Evolutionary conservation across 768 basidiomycete species (phyloP), one percentile per base, ranked within the genome.

Genomic region (Psilocybe sp.): DNA sequence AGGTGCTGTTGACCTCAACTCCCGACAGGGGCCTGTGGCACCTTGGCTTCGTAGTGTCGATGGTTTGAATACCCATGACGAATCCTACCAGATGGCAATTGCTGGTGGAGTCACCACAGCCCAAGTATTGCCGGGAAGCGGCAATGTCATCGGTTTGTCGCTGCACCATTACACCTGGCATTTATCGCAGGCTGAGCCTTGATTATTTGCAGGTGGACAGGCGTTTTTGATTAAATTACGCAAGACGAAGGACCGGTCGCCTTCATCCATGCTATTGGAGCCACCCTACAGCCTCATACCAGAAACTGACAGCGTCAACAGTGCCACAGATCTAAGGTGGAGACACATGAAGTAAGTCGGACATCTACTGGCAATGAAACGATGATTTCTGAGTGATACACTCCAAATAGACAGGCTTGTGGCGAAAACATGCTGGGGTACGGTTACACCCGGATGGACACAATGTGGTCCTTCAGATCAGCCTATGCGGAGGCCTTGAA

Each of bases 101-200:
- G 79, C 94, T 3, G 93, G 93, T 10, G 95, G 95, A 12, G 85
- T 96, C 32, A 96, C 95, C 0, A 87, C 92, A 2, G 84, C 80
- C 13, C 87, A 91, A 57, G 74, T 95, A 36, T 69, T 94, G 3
- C 89, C 93, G 8, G 93, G 92, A 6, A 84, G 79, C 47, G 78
- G 65, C 20, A 88, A 90, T 67, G 82, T 80, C 36, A 88, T 92
- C 43, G 89, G 89, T 87, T 56, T 43, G 51, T 51, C 14, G 13
- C 15, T 23, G 10, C 7, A 9, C 35, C 28, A 35, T 33, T n/a
- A n/a, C 28, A 18, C 16, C 40, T 15, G 1, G 23, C 2, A 16
- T 2, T 42, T 37, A 31, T 33, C 7, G 18, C 16, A 31, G 33
- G 44, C 39, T 7, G 43, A 33, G 37, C 11, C 16, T 14, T 41